Evolutionary conservation across 371 early-diverging fungal genomes (phyloP), one percentile per base, ranked within the genome.

Genomic region (Rhizopus sp.): DNA sequence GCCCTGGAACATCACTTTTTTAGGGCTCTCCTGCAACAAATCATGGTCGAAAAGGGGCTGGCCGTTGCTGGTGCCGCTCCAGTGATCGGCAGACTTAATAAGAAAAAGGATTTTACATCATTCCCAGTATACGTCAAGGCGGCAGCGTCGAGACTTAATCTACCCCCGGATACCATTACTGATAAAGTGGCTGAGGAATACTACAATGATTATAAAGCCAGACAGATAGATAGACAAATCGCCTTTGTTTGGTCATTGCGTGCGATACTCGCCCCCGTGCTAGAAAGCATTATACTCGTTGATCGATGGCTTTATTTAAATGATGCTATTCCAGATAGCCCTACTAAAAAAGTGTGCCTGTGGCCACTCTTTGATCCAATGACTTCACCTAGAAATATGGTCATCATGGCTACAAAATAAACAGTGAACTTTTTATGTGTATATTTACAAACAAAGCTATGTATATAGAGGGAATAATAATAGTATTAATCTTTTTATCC

Each of bases 171-270:
- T 34, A 80, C 75, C 5, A 73, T 86, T 31, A 56, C 70, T 10
- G 62, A 55, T 10, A 70, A 75, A 50, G 72, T 70, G 61, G 71
- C 75, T 58, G 72, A 77, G 54, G 64, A 30, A 54, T 74, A 78
- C 42, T 77, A 72, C 42, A 47, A 66, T 17, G 32, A 59, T 29
- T 72, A 69, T 17, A 64, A 76, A 23, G n/a, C 45, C 17, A 67
- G 63, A 33, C 62, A 66, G 30, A 67, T 72, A 39, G 72, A 85
- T 31, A 81, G 77, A 51, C 81, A 88, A 64, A 79, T 93, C 32
- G 85, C 87, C 0, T 81, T 86, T 5, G 74, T 88, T 8, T 93
- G 94, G 94, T 89, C 93, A 5, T 66, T 93, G 44, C 66, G 90
- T 34, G 82, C 88, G 0, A 67, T 93, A 63, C 57, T 92, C 29